phyloP scores from a whole-genome alignment of 495 filamentous ascomycete genomes.

The Clavariopsis aquatica region DNA sequence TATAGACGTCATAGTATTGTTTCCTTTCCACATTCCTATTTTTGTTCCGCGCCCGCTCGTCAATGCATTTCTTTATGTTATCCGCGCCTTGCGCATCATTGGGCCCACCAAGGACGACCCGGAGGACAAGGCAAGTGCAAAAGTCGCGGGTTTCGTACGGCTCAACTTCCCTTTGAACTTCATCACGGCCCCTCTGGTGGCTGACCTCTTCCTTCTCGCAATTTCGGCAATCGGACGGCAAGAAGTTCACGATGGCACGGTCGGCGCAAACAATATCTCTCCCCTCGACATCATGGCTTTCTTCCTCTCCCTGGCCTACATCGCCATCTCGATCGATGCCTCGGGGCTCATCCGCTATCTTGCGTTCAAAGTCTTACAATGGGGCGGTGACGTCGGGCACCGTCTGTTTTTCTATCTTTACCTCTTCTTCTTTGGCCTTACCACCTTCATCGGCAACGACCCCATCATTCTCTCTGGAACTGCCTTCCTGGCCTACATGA shows the following conservation, averaged over 20 bases:
- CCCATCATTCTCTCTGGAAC: constrained; percentile 70
- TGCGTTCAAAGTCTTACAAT: constrained; percentile 67
- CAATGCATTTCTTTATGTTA: constrained; percentile 47
- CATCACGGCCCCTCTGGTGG: constrained; percentile 64
- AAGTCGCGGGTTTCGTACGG: constrained; percentile 46
- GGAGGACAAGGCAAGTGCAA: constrained; percentile 40
- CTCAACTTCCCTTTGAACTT: constrained; percentile 64
- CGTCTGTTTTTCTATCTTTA: constrained; percentile 68
- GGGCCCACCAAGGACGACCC: too few relatives aligned
- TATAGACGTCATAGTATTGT: constrained; percentile 59
- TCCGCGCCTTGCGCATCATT: constrained; percentile 55
- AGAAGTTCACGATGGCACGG: constrained; percentile 63
- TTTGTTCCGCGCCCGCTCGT: constrained; percentile 53
- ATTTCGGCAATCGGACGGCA: constrained; percentile 60
- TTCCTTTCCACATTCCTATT: constrained; percentile 62
- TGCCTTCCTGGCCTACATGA: constrained; percentile 72
- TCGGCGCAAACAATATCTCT: constrained; percentile 60
- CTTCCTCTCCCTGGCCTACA: constrained; percentile 71
- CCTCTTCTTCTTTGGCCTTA: constrained; percentile 65
- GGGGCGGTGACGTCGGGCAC: constrained; percentile 61
- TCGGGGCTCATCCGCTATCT: constrained; percentile 66
- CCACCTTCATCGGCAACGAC: constrained; percentile 68
- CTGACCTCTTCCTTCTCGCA: constrained; percentile 65
- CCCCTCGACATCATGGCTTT: constrained; percentile 68
- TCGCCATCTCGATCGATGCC: constrained; percentile 72